Evolutionary conservation across 345 rosid genomes (phyloP).

Genomic region (Brassica napus): Da-Ae NC_063452.1:11708501-11709000

Average conservation of each 20-base stretch:
- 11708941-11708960: constrained; percentile 5
- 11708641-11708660: too few relatives aligned
- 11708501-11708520: too few relatives aligned
- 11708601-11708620: too few relatives aligned
- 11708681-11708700: too few relatives aligned
- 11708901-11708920: neutral
- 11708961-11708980: constrained; percentile 1
- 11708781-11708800: neutral
- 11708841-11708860: constrained; percentile 3
- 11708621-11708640: too few relatives aligned
- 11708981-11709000: neutral
- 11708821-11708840: constrained; percentile 7
- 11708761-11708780: neutral
- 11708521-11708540: too few relatives aligned
- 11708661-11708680: too few relatives aligned
- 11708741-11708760: neutral
- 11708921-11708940: neutral
- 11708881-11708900: neutral
- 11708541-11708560: too few relatives aligned
- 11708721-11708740: neutral
- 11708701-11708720: neutral
- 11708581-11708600: too few relatives aligned
- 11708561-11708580: too few relatives aligned
- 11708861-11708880: neutral
- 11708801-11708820: neutral